Evolutionary conservation across 2,329 filamentous ascomycete genomes (phyloP), one percentile per base, ranked within the genome.

Genomic region (Dactylellina drechsleri): DNA sequence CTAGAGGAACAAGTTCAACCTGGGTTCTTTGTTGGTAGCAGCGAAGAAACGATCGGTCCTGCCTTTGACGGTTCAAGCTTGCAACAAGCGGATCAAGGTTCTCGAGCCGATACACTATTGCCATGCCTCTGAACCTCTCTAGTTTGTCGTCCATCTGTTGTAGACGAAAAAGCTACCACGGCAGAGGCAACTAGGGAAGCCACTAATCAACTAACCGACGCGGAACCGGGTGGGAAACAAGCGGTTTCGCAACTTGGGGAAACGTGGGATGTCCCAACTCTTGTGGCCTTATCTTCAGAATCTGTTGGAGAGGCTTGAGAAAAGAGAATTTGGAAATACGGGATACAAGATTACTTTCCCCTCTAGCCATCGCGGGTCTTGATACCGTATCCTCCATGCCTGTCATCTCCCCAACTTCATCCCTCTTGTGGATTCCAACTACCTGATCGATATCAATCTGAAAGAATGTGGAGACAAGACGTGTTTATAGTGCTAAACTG

Each of bases 261-360:
- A 74, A 74, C 70, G 70, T 74, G 70, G 70, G 70, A 74, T 74
- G 70, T 59, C 70, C 70, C 62, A 60, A 66, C 66, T 62, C 57
- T 26, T 62, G 57, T 49, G 57, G 41, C 57, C 56, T 18, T 47
- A 36, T 47, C 47, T 56, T 68, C 56, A 68, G 60, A 54, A 49
- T 15, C 31, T 56, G 56, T 45, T 60, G 61, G 54, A 52, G 62
- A 45, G 15, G 43, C 7, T 13, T 41, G 54, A 23, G 36, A 6
- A 16, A 10, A 23, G 20, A 36, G 10, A 49, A 60, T 23, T 4
- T 31, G 20, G 26, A 49, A 16, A 43, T 43, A 36, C 18, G 54
- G 23, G 41, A 59, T 47, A 45, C 49, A 43, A 60, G 20, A 68
- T 47, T 68, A 47, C 47, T 13, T 49, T 50, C 49, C 15, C 47